Conservation (phyloP, 495 filamentous ascomycete genomes). For the Penicillium pulvis region DNA sequence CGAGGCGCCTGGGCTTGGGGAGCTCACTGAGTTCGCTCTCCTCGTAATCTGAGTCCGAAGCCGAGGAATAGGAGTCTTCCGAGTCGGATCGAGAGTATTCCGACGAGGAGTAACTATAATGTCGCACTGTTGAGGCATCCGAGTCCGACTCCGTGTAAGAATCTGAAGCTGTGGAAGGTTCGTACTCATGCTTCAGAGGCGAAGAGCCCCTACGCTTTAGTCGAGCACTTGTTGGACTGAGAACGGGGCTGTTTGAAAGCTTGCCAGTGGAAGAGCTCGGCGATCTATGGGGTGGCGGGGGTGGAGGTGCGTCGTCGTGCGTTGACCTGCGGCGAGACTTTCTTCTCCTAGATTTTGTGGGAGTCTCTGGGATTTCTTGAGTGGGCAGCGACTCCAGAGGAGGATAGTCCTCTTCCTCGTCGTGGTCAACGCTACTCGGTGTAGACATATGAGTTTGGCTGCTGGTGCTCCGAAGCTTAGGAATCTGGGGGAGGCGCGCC, state of each 20-base stretch:
- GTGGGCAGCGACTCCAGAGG: conserved; percentile 30
- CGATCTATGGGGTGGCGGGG: conserved; percentile 55
- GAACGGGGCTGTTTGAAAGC: conserved; percentile 53
- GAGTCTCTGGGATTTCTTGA: conserved; percentile 30
- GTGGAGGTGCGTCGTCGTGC: conserved; percentile 45
- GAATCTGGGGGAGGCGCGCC: conserved; percentile 57
- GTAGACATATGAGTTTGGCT: conserved; percentile 40
- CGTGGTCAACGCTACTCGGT: conserved; percentile 13
- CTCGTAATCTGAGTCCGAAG: conserved; percentile 54
- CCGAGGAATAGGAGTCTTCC: conserved; percentile 43
- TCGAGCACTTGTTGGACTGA: conserved; percentile 41
- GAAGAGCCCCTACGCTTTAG: conserved; percentile 79
- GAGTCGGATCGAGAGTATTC: conserved; percentile 45
- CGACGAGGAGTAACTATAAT: conserved; percentile 49
- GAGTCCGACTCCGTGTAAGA: conserved; percentile 48
- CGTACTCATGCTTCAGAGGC: conserved; percentile 96
- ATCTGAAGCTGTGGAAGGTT: conserved; percentile 80
- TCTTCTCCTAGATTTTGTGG: conserved; percentile 35
- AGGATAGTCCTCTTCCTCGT: conserved; percentile 41
- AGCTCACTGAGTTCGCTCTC: conserved; percentile 27
- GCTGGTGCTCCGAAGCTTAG: conserved; percentile 51
- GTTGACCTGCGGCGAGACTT: conserved; percentile 36
- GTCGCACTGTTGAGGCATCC: conserved; percentile 54
- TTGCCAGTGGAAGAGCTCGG: conserved; percentile 50
- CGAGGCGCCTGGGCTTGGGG: conserved; percentile 22